A percentile compares a stretch with the other conserved stretches of the same genome.
These are phyloP conservation scores for Tricholomella constricta DNA, from an alignment of 768 basidiomycete species.

Conservation along the genomic window DNA sequence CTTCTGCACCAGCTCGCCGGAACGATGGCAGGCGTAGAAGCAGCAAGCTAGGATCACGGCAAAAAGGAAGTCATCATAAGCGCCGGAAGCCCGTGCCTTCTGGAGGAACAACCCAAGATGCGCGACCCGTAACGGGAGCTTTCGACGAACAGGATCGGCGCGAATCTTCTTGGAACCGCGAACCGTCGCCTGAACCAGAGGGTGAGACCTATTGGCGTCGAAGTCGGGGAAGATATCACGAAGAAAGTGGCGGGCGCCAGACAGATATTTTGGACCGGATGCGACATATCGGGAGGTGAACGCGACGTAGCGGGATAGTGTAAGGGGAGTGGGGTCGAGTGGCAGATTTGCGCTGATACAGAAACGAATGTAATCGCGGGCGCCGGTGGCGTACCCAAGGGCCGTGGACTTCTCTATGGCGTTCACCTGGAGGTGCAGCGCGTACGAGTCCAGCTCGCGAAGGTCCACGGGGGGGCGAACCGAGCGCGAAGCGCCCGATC, in stretches of 20 bases:
- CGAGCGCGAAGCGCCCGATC: not conserved
- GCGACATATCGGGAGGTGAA: constrained; percentile 5
- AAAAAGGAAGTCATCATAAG: constrained; percentile 17
- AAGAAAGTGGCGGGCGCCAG: constrained; percentile 25
- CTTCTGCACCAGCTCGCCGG: constrained; percentile 23
- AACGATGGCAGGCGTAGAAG: constrained; percentile 30
- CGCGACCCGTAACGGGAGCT: not conserved
- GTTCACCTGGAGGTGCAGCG: constrained; percentile 17
- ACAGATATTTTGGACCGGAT: constrained; percentile 20
- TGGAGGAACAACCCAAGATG: not conserved
- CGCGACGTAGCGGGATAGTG: constrained; percentile 6
- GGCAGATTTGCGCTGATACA: constrained; percentile 15
- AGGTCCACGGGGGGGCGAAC: constrained; percentile 14
- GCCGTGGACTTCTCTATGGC: constrained; percentile 21
- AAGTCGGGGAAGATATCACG: constrained; percentile 25
- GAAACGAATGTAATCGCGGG: constrained; percentile 21
- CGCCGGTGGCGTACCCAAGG: constrained; percentile 21
- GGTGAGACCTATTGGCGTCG: constrained; percentile 15
- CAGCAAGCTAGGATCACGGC: constrained; percentile 16
- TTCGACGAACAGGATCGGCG: not conserved
- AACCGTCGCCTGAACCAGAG: constrained; percentile 21
- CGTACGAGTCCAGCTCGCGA: constrained; percentile 15
- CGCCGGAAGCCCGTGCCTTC: not conserved
- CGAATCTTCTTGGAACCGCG: constrained; percentile 14
- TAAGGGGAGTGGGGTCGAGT: constrained; percentile 21